Conservation (phyloP, 225 moss, liverwort and hornwort species). For the Straminergon stramineum region DNA sequence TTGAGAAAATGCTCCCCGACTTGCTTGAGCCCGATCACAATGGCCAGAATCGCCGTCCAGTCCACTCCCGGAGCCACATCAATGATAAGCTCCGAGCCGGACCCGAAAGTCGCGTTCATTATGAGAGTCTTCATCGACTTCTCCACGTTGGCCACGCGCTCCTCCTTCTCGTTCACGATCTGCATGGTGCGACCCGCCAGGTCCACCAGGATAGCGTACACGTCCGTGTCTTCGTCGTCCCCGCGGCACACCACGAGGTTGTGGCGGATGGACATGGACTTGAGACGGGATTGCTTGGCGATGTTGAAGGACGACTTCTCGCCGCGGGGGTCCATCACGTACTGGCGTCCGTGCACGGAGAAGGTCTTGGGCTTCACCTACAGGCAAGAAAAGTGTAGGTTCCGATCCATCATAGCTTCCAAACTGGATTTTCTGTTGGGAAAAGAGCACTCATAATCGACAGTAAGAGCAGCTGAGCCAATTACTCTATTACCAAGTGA, state of each 20-base stretch:
- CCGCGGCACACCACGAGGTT: constrained; percentile 73
- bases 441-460: background rate
- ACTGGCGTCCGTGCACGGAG: constrained; percentile 66
- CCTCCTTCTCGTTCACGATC: constrained; percentile 74
- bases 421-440: background rate
- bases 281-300: constrained; percentile 69
- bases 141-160: constrained; percentile 57
- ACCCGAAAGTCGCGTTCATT: constrained; percentile 81
- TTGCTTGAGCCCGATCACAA: constrained; percentile 72
- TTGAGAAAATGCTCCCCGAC: constrained; percentile 68
- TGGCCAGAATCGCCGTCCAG: constrained; percentile 66
- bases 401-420: background rate
- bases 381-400: background rate
- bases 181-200: constrained; percentile 82
- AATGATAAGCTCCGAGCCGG: constrained; percentile 75
- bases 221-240: constrained; percentile 56
- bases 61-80: constrained; percentile 82
- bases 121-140: constrained; percentile 81
- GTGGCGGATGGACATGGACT: constrained; percentile 73
- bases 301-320: constrained; percentile 55
- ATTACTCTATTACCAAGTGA: background rate
- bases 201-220: constrained; percentile 67
- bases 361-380: constrained; percentile 63
- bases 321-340: constrained; percentile 31
- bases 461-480: background rate